Evolutionary conservation across 2,329 filamentous ascomycete genomes (phyloP).

Genomic region (Penicillium expansum): DNA sequence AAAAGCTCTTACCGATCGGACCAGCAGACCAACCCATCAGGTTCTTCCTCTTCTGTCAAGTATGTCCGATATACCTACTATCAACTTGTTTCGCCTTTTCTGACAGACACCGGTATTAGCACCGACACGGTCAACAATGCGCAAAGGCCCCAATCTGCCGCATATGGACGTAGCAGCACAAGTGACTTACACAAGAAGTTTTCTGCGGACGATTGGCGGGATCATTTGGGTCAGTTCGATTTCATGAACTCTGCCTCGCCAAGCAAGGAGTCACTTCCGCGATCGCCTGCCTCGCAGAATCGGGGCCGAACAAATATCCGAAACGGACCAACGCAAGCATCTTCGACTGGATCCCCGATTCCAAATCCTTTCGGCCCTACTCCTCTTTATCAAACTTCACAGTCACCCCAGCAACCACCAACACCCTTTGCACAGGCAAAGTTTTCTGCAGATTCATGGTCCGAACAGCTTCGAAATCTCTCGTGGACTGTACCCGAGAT

Average conservation of each 20-base stretch:
- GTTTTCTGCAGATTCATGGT: slow-evolving; percentile 42
- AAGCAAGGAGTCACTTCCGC: slow-evolving; percentile 22
- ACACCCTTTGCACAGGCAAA: slow-evolving; percentile 34
- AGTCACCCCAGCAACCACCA: slow-evolving; percentile 23
- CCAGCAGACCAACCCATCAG: slow-evolving; percentile 9
- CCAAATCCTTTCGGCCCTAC: slow-evolving; percentile 20
- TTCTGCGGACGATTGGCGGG: slow-evolving; percentile 43
- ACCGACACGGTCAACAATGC: slow-evolving; percentile 2
- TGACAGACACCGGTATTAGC: background rate
- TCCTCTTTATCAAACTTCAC: slow-evolving; percentile 10
- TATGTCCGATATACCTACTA: slow-evolving; percentile 5
- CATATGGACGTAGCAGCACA: slow-evolving; percentile 36
- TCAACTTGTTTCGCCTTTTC: background rate
- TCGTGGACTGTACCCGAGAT: slow-evolving; percentile 34
- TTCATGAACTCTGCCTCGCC: slow-evolving; percentile 36
- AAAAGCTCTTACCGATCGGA: slow-evolving; percentile 14
- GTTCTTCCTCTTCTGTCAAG: slow-evolving; percentile 16
- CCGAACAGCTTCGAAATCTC: slow-evolving; percentile 36
- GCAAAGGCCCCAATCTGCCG: slow-evolving; percentile 12
- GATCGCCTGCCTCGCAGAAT: slow-evolving; percentile 16
- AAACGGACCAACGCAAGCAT: slow-evolving; percentile 21
- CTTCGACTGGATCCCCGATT: slow-evolving; percentile 15
- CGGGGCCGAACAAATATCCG: slow-evolving; percentile 25
- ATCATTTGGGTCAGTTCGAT: slow-evolving; percentile 35
- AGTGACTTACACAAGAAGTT: slow-evolving; percentile 40